Evolutionary conservation across 257 asterid genomes (phyloP), one percentile per base, ranked within the genome.

Genomic region (Asclepias syriaca): DNA sequence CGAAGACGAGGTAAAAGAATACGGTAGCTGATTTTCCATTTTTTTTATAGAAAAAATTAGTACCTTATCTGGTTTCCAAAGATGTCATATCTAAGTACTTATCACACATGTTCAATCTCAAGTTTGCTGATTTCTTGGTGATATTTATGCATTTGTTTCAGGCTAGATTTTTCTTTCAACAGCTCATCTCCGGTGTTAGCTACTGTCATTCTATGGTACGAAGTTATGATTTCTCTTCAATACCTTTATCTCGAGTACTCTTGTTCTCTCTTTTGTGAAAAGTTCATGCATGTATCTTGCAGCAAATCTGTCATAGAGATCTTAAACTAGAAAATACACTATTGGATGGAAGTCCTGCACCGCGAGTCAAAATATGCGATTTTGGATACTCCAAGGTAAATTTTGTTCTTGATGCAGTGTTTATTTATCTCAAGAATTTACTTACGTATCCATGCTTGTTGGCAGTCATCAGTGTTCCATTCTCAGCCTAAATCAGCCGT

Each of bases 111-210:
- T 71, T 40, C 16, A 71, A 58, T 61, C 53, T 43, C 46, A 71
- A 21, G 8, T 58, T 15, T 11, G 2, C 74, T 66, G 60, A 70
- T 34, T 65, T 32, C 48, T 69, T 39, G 40, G 0, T 69, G 48
- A n/a, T 64, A 71, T 48, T 69, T 53, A 0, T 78, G 70, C 24
- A 2, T 48, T 59, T 70, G 34, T 34, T 24, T 48, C 81, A 83
- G 86, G 86, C 82, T 13, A 83, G 86, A 76, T 83, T 82, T 73
- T 82, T 82, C 77, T 82, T 79, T 73, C 86, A 82, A 74, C 86
- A 82, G 70, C 75, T 82, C 61, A 79, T 82, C 71, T 82, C 84
- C 40, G 86, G 86, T 21, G 86, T 82, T 58, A 77, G 84, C 83
- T 82, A 82, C 74, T 82, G 86, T 64, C 86, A 83, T 56, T 79